These are phyloP conservation scores for Globisporangium yorkense DNA, from an alignment of 352 stramenopile species.

Conservation along the genomic window DNA sequence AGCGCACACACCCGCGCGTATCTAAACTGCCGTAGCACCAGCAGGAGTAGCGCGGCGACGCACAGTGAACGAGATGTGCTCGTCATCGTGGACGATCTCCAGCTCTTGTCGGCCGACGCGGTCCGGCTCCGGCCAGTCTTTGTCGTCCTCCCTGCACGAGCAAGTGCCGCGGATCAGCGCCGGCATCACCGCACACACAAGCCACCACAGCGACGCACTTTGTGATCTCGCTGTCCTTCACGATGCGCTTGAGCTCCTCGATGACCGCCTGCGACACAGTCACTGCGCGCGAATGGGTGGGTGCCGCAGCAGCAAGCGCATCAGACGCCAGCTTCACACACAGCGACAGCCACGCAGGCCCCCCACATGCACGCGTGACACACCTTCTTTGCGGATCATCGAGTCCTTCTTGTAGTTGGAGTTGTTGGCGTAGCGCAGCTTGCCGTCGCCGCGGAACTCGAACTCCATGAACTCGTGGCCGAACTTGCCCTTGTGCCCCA, in stretches of 20 bases:
- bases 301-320: no score
- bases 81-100: conserved; percentile 92
- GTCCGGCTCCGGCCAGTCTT: conserved; percentile 94
- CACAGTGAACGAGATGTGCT: conserved; percentile 97
- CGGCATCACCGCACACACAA: not conserved
- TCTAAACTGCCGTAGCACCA: not conserved
- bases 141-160: conserved; percentile 86
- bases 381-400: conserved; percentile 97
- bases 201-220: conserved; percentile 39
- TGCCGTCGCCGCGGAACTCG: conserved; percentile 89
- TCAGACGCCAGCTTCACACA: not conserved
- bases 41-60: not conserved
- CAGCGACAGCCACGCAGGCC: no score
- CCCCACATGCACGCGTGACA: no score
- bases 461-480: conserved; percentile 98
- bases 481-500: conserved; percentile 95
- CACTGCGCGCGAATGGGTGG: conserved; percentile 39
- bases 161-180: not conserved
- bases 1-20: not conserved
- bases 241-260: conserved; percentile 93
- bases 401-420: conserved; percentile 97
- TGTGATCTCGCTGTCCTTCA: conserved; percentile 89
- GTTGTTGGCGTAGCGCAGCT: conserved; percentile 97
- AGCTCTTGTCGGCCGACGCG: conserved; percentile 92
- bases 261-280: conserved; percentile 89